Evolutionary conservation across 2,329 filamentous ascomycete genomes (phyloP).

Genomic region (Diaporthe sp.): DNA sequence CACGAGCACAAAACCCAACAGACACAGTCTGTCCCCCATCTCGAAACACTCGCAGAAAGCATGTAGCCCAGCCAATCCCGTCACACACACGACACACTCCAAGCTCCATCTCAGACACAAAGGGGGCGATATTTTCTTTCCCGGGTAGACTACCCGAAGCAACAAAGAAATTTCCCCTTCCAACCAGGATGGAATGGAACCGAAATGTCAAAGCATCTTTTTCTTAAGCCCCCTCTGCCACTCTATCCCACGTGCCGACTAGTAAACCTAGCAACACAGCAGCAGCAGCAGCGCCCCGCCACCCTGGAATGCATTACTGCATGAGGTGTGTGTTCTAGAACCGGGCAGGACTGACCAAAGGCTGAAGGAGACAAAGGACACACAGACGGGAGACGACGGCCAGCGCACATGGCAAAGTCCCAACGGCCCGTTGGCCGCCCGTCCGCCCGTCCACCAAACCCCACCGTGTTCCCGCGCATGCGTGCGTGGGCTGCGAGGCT

Average conservation of each 20-base stretch:
- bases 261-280: not conserved
- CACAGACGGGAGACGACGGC: not conserved
- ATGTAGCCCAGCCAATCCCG: not conserved
- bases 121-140: not conserved
- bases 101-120: constrained; percentile 21
- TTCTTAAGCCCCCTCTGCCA: no score
- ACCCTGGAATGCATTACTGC: not conserved
- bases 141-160: not conserved
- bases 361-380: not conserved
- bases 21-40: not conserved
- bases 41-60: constrained; percentile 25
- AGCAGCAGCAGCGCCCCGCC: not conserved
- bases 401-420: constrained; percentile 3
- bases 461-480: not conserved
- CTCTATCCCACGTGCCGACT: constrained; percentile 1
- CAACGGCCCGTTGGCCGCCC: not conserved
- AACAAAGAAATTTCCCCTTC: not conserved
- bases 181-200: not conserved
- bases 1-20: not conserved
- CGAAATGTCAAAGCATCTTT: not conserved
- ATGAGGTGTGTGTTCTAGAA: not conserved
- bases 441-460: not conserved
- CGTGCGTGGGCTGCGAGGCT: not conserved
- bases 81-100: not conserved
- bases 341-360: not conserved